Base-by-base conservation (phyloP, 495 filamentous ascomycete species). In the Xylaria nigripes region DNA sequence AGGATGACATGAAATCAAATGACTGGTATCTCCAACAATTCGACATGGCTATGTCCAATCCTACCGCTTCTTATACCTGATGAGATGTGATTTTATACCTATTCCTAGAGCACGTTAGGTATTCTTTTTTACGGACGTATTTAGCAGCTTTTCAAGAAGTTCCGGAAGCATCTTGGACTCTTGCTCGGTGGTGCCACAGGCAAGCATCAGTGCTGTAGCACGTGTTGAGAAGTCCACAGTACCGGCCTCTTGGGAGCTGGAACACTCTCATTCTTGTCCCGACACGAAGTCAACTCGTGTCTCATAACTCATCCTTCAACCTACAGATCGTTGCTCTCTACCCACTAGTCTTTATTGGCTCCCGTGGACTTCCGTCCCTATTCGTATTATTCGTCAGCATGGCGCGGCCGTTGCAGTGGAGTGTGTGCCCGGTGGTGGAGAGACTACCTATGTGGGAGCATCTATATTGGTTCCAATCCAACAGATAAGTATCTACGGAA, bases 391-490 rank as follows among this genome's bases (percentile, higher is more conserved):
- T 16, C 43, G 23, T 34, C 43, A 44, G 32, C 43, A 44, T 54
- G 51, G 43, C 51, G 51, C 43, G 10, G 51, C 30, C 29, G 19
- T 5, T 36, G 32, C 15, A 36, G 32, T 15, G 32, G 6, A 36
- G 32, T 12, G 32, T 24, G 24, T 52, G 42, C 42, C 36, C 42
- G 50, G 43, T 44, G 46, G 18, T 36, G 51, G 42, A 32, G 51
- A 54, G 45, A 29, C 6, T n/a, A n/a, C n/a, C n/a, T n/a, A n/a
- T n/a, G n/a, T n/a, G n/a, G n/a, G n/a, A n/a, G n/a, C n/a, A n/a
- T n/a, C n/a, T n/a, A n/a, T n/a, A n/a, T n/a, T n/a, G n/a, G n/a
- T n/a, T n/a, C n/a, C n/a, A n/a, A n/a, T n/a, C n/a, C n/a, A n/a
- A n/a, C n/a, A n/a, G n/a, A n/a, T n/a, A n/a, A n/a, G n/a, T n/a